These are phyloP conservation scores for Eucalyptus virginea DNA, from an alignment of 345 rosid genomes.

Conservation along the genomic window DNA sequence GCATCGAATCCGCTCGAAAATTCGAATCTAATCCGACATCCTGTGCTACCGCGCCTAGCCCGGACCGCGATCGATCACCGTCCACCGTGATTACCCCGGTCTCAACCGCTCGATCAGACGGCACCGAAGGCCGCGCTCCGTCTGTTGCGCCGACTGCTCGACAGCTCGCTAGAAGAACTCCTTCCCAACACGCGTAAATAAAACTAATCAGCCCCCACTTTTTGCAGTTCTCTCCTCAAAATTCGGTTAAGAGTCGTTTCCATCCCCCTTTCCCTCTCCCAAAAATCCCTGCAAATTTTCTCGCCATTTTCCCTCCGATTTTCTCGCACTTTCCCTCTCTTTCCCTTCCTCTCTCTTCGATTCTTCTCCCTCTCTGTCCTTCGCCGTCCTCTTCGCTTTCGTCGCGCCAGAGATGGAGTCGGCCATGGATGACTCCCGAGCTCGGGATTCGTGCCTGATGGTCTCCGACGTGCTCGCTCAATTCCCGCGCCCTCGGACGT, in stretches of 20 bases:
- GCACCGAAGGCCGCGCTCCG: not conserved
- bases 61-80: not conserved
- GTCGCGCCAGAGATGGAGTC: constrained; percentile 34
- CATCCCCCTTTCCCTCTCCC: not conserved
- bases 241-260: not conserved
- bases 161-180: not conserved
- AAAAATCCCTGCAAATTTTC: not conserved
- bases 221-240: not conserved
- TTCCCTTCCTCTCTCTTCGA: not conserved
- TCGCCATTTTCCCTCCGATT: not conserved
- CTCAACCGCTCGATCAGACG: not conserved
- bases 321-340: not conserved
- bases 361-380: not conserved
- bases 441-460: constrained; percentile 22
- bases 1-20: not conserved
- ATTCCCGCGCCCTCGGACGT: constrained; percentile 35
- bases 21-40: not conserved
- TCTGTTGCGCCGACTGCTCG: not conserved
- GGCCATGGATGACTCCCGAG: constrained; percentile 42
- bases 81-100: not conserved
- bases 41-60: not conserved
- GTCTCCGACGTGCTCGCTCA: constrained; percentile 24
- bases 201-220: not conserved
- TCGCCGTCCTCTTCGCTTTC: not conserved
- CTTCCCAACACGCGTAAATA: not conserved